phyloP scores from a whole-genome alignment of 768 basidiomycete species.

The Tylopilus intermedius region DNA sequence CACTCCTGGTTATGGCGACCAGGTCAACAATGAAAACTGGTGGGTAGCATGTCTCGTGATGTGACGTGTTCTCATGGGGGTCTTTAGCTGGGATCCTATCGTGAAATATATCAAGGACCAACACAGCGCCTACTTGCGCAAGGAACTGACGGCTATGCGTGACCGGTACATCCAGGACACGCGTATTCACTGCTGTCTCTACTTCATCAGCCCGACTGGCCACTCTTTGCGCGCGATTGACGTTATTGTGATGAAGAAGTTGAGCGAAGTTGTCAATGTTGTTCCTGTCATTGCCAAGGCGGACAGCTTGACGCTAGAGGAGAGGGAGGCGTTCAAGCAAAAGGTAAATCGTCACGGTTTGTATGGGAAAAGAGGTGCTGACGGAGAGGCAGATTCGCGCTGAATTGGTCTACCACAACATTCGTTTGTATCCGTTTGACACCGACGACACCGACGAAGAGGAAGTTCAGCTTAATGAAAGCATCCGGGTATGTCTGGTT shows the following conservation, averaged over 20 bases:
- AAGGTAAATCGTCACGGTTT: slow-evolving; percentile 47
- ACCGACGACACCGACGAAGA: slow-evolving; percentile 93
- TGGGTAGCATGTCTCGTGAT: slow-evolving; percentile 33
- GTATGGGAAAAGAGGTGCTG: background rate
- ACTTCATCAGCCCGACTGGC: slow-evolving; percentile 99
- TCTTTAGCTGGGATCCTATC: slow-evolving; percentile 93
- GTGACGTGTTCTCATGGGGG: slow-evolving; percentile 1
- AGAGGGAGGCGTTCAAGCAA: slow-evolving; percentile 88
- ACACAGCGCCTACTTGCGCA: slow-evolving; percentile 96
- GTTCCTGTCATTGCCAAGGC: slow-evolving; percentile 99
- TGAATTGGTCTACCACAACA: slow-evolving; percentile 86
- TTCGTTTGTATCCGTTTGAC: slow-evolving; percentile 95
- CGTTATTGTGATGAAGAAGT: slow-evolving; percentile 97
- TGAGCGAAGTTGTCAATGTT: slow-evolving; percentile 98
- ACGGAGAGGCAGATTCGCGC: slow-evolving; percentile 71
- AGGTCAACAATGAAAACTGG: slow-evolving; percentile 99
- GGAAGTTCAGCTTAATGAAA: slow-evolving; percentile 84
- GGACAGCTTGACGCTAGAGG: slow-evolving; percentile 89
- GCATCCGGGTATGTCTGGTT: slow-evolving; percentile 68
- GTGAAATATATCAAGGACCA: slow-evolving; percentile 99
- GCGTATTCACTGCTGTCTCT: slow-evolving; percentile 95
- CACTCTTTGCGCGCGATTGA: slow-evolving; percentile 95
- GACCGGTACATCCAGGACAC: slow-evolving; percentile 99
- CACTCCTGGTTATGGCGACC: slow-evolving; percentile 97
- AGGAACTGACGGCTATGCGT: slow-evolving; percentile 97